A percentile compares a stretch with the other conserved stretches of the same genome.
Evolutionary conservation across 73 alveolate species (phyloP).

Genomic region (Tetrahymena thermophila): DNA sequence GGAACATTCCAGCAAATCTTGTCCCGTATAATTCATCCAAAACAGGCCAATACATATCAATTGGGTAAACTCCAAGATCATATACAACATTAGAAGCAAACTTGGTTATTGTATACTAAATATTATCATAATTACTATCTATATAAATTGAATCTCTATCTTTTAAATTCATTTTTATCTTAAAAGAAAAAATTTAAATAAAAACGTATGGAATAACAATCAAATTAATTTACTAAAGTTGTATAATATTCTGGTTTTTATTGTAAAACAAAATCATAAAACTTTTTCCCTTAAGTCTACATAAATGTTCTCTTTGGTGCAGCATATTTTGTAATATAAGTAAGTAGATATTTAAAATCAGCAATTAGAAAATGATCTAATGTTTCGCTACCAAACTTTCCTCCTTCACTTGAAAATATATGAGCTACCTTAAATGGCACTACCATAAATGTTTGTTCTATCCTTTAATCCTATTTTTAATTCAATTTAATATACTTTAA

Average conservation of each 20-base stretch:
- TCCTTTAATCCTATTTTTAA: not conserved
- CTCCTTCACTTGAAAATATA: not conserved
- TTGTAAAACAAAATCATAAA: not conserved
- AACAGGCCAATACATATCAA: conserved; percentile 46
- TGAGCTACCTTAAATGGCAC: not conserved
- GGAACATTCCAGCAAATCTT: conserved; percentile 53
- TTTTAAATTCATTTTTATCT: conserved; percentile 2
- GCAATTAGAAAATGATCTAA: not conserved
- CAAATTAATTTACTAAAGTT: not conserved
- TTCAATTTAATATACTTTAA: not conserved
- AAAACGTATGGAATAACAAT: not conserved
- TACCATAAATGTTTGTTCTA: not conserved
- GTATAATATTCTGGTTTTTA: not conserved
- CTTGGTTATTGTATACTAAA: conserved; percentile 36
- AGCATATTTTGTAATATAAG: not conserved
- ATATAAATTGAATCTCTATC: conserved; percentile 29
- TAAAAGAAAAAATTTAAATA: not conserved
- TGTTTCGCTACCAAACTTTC: not conserved
- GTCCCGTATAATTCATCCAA: conserved; percentile 44
- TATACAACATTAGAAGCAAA: conserved; percentile 47
- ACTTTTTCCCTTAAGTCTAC: not conserved
- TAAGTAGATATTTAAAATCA: not conserved
- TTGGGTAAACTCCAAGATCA: conserved; percentile 68
- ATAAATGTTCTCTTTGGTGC: not conserved
- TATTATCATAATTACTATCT: conserved; percentile 51